phyloP scores from a whole-genome alignment of 768 basidiomycete genomes.

The Suillus spraguei region DNA sequence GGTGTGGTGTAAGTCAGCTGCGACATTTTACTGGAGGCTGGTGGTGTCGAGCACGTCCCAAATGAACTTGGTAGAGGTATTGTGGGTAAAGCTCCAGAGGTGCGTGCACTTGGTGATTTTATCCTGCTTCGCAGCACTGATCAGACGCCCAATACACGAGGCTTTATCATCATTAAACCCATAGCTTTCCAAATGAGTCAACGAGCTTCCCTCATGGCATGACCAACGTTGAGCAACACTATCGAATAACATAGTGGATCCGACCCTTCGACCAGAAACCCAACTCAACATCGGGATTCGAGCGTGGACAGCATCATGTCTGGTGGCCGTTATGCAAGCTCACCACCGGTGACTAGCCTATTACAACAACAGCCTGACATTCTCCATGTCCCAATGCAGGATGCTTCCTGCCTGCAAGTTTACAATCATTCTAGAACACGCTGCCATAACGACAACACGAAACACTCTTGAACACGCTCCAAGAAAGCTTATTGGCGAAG shows the following conservation, averaged over 20 bases:
- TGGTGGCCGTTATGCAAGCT: neutral
- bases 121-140: neutral
- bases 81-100: neutral
- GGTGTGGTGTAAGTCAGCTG: neutral
- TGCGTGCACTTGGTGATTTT: neutral
- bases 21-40: neutral
- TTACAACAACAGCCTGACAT: neutral
- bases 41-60: neutral
- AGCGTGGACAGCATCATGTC: neutral
- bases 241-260: neutral
- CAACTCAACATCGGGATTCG: neutral
- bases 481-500: neutral
- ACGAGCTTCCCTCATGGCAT: neutral
- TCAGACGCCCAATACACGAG: neutral
- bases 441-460: neutral
- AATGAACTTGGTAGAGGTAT: neutral
- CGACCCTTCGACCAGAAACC: neutral
- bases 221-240: neutral
- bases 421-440: neutral
- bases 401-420: neutral
- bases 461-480: neutral
- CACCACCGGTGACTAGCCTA: neutral
- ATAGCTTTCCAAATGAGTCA: neutral
- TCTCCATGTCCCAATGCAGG: neutral
- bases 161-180: neutral